A percentile compares a stretch with the other conserved stretches of the same genome.
phyloP scores from a whole-genome alignment of 345 rosid genomes.

The Sonneratia alba region DNA sequence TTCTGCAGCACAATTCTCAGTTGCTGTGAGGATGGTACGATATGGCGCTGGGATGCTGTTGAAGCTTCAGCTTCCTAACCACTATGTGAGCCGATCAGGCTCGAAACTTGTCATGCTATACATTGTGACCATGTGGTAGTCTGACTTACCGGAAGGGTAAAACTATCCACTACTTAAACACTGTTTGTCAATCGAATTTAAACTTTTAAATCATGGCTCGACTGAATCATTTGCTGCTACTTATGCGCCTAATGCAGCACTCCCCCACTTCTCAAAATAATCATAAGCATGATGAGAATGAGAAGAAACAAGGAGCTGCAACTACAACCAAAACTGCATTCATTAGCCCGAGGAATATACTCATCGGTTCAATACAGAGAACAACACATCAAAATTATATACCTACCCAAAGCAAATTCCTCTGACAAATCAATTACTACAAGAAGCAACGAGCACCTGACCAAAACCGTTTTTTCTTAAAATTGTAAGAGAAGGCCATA shows the following conservation, averaged over 20 bases:
- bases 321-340: no score
- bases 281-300: not conserved
- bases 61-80: slow-evolving; percentile 17
- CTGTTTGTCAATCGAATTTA: not conserved
- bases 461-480: not conserved
- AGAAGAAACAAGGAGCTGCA: no score
- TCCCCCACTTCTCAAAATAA: not conserved
- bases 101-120: not conserved
- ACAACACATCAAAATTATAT: not conserved
- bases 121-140: not conserved
- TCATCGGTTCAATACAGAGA: not conserved
- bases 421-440: not conserved
- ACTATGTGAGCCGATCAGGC: not conserved
- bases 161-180: not conserved
- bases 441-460: not conserved
- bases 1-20: slow-evolving; percentile 78
- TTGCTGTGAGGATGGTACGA: slow-evolving; percentile 88
- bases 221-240: not conserved
- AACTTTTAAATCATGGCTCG: not conserved
- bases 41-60: slow-evolving; percentile 87
- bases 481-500: not conserved
- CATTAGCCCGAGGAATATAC: not conserved
- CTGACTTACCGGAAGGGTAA: not conserved
- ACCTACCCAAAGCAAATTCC: not conserved
- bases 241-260: not conserved